phyloP scores from a whole-genome alignment of 1,284 basidiomycete genomes.

The Rhizoctonia solani region DNA sequence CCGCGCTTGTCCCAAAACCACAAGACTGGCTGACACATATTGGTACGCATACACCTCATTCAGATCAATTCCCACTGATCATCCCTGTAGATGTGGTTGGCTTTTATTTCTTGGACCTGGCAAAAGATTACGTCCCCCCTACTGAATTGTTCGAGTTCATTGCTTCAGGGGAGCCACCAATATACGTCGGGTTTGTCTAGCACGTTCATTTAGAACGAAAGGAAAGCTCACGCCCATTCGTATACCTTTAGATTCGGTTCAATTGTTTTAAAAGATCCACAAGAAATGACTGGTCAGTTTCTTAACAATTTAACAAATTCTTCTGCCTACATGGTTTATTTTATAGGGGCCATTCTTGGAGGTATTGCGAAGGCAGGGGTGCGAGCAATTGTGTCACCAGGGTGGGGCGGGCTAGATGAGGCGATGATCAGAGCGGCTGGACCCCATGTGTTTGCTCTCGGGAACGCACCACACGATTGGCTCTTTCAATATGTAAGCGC shows the following conservation, averaged over 20 bases:
- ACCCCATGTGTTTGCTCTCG: slow-evolving; percentile 61
- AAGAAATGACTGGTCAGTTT: slow-evolving; percentile 54
- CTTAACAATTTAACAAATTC: not conserved
- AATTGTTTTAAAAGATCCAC: slow-evolving; percentile 63
- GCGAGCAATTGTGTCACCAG: slow-evolving; percentile 63
- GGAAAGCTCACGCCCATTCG: not conserved
- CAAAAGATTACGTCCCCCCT: slow-evolving; percentile 54
- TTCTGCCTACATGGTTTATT: not conserved
- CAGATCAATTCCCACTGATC: slow-evolving; percentile 6
- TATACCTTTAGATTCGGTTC: slow-evolving; percentile 57
- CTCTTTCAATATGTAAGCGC: slow-evolving; percentile 65
- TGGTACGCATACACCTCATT: slow-evolving; percentile 47
- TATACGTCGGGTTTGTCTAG: slow-evolving; percentile 59
- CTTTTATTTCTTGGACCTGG: slow-evolving; percentile 63
- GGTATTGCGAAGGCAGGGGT: slow-evolving; percentile 58
- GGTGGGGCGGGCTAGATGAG: slow-evolving; percentile 63
- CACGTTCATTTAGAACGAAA: too few relatives aligned
- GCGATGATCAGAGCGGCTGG: slow-evolving; percentile 50
- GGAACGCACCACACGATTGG: slow-evolving; percentile 72
- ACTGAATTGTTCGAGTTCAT: slow-evolving; percentile 56
- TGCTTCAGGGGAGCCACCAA: slow-evolving; percentile 54
- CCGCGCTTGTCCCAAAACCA: slow-evolving; percentile 64
- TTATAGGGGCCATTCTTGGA: slow-evolving; percentile 54
- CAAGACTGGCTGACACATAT: slow-evolving; percentile 63
- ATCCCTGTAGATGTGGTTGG: slow-evolving; percentile 59